Evolutionary conservation across 257 asterid species (phyloP), one percentile per base, ranked within the genome.

Genomic region (Solanum appendiculatum): DNA sequence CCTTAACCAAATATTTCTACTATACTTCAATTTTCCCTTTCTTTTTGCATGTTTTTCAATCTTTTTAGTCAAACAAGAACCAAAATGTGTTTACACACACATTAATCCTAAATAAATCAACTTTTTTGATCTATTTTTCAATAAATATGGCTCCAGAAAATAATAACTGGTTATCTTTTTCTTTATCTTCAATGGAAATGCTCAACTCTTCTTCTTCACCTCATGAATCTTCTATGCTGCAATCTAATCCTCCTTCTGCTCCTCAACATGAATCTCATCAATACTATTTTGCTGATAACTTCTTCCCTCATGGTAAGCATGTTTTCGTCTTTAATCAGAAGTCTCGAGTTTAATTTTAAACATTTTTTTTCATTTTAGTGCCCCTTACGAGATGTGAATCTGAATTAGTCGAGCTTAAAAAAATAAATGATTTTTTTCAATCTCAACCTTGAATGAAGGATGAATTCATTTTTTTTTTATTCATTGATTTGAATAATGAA

Each of bases 161-260:
- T 86, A 80, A 48, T 29, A 93, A 93, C 86, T 95, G 99, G 99
- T 95, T 96, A 15, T 94, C 98, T 1, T 96, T 95, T 89, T 95
- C 99, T 0, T 87, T 96, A 3, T 96, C 99, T 5, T 92, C 99
- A 8, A 90, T 92, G 94, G 98, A 92, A 87, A 94, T 96, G 97
- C 89, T 93, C 66, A 88, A 88, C 88, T 70, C 94, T 34, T 58
- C 95, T 44, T 86, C 83, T 68, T 54, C 54, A 0, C 63, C 94
- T 39, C 70, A 72, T 84, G 85, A 89, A 36, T 68, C 85, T 63
- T 83, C 75, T 64, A 18, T 73, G 82, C 56, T 84, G 29, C 73
- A 84, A 39, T 39, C 77, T 25, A 29, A 66, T 33, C n/a, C 14
- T 14, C 29, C 87, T 31, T 85, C 82, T 48, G 87, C 90, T 29